Percentiles rank a stretch among this genome's conserved stretches.
These are phyloP conservation scores for Pulveroboletus sp. DNA, from an alignment of 768 basidiomycete genomes.

Conservation along the genomic window DNA sequence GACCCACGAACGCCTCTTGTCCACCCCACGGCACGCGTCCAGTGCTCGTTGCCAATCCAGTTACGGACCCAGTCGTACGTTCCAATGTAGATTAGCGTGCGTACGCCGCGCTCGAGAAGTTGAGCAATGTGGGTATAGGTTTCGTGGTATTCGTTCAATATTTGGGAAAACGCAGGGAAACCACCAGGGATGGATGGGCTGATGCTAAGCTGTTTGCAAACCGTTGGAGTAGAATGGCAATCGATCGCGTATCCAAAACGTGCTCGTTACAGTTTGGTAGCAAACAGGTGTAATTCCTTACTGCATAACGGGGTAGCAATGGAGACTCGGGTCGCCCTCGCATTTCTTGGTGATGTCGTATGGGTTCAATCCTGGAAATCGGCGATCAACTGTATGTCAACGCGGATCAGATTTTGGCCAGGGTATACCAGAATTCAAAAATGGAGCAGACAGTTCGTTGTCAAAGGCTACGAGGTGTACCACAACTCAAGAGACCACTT, in stretches of 20 bases:
- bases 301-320: conserved; percentile 59
- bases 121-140: conserved; percentile 31
- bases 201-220: conserved; percentile 55
- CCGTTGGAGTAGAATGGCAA: conserved; percentile 55
- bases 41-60: conserved; percentile 66
- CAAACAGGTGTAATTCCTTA: conserved; percentile 10
- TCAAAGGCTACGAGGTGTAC: conserved; percentile 56
- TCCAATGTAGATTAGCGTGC: conserved; percentile 64
- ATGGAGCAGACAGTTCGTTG: conserved; percentile 29
- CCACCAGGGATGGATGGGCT: conserved; percentile 36
- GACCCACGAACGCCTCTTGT: conserved; percentile 39
- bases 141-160: conserved; percentile 36
- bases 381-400: background rate
- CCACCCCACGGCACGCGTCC: conserved; percentile 74
- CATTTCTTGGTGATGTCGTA: conserved; percentile 66
- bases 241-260: conserved; percentile 43
- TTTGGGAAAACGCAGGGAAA: conserved; percentile 41
- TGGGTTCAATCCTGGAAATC: conserved; percentile 40
- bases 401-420: background rate
- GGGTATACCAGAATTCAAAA: conserved; percentile 17
- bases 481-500: conserved; percentile 50
- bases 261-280: background rate
- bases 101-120: conserved; percentile 68
- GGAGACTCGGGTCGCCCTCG: conserved; percentile 41
- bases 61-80: conserved; percentile 75